Conservation (phyloP, 176 grass and related monocot species). For the Melocanna baccifera region DNA sequence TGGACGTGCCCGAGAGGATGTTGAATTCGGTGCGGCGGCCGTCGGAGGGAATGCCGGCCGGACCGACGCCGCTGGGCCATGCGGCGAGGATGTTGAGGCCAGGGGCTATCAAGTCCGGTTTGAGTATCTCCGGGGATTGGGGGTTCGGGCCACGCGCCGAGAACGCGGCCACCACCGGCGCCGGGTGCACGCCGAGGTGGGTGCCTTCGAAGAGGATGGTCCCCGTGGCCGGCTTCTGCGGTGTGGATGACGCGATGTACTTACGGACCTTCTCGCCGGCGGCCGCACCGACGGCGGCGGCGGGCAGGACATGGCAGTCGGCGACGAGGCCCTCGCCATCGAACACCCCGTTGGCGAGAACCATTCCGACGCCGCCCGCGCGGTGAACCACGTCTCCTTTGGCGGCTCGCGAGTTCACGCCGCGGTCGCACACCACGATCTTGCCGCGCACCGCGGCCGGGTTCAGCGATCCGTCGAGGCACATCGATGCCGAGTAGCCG, state of each 20-base stretch:
- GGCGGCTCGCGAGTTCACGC: conserved; percentile 74
- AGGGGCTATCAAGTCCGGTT: conserved; percentile 79
- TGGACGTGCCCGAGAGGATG: conserved; percentile 91
- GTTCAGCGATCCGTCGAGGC: conserved; percentile 87
- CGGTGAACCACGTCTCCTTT: conserved; percentile 82
- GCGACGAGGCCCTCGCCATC: conserved; percentile 90
- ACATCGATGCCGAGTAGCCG: conserved; percentile 79
- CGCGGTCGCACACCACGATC: conserved; percentile 89
- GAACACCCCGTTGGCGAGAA: conserved; percentile 86
- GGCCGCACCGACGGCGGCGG: conserved; percentile 66
- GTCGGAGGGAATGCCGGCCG: conserved; percentile 72
- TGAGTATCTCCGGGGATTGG: conserved; percentile 80
- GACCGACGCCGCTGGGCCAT: conserved; percentile 75
- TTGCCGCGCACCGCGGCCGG: conserved; percentile 45
- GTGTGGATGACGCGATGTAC: conserved; percentile 60
- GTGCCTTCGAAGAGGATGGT: conserved; percentile 88
- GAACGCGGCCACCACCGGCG: conserved; percentile 86
- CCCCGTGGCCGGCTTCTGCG: conserved; percentile 54
- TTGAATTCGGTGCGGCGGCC: conserved; percentile 72
- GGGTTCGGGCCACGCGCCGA: conserved; percentile 85
- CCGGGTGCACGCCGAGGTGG: conserved; percentile 74
- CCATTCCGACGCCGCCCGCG: conserved; percentile 75
- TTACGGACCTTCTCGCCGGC: conserved; percentile 62
- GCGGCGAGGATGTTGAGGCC: conserved; percentile 92
- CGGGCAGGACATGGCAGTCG: conserved; percentile 85